Conservation (phyloP, 371 early-diverging fungal genomes). For the Mortierella sp. region DNA sequence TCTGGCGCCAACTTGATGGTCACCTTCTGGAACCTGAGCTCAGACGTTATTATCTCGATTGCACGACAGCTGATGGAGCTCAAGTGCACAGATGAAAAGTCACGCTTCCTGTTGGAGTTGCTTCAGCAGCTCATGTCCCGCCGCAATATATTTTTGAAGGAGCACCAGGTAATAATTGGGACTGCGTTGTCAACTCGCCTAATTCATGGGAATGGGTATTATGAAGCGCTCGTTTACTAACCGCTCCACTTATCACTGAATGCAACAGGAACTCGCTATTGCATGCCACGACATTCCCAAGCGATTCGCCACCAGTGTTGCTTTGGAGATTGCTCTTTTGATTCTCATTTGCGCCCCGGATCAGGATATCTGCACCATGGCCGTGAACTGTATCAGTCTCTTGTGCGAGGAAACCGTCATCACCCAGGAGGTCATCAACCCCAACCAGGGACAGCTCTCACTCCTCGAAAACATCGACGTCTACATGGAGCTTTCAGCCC, state of each 20-base stretch:
- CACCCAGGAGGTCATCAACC: conserved; percentile 69
- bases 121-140: conserved; percentile 70
- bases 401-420: conserved; percentile 74
- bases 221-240: background rate
- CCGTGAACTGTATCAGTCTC: conserved; percentile 73
- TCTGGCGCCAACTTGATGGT: conserved; percentile 68
- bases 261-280: conserved; percentile 59
- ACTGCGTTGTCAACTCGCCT: background rate
- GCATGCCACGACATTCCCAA: conserved; percentile 74
- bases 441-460: conserved; percentile 68
- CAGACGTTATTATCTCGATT: conserved; percentile 68
- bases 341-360: conserved; percentile 84
- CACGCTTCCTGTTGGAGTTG: conserved; percentile 67
- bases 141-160: conserved; percentile 75
- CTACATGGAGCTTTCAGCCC: conserved; percentile 77
- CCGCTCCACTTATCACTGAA: background rate
- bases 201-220: background rate
- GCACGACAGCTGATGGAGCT: conserved; percentile 65
- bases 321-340: conserved; percentile 83
- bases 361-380: conserved; percentile 76
- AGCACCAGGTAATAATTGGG: conserved; percentile 56
- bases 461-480: conserved; percentile 80
- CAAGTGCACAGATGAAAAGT: conserved; percentile 69
- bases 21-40: conserved; percentile 79
- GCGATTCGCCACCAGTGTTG: conserved; percentile 77